These are phyloP conservation scores for Myrica gale DNA, from an alignment of 306 rosid species.

Conservation along the genomic window DNA sequence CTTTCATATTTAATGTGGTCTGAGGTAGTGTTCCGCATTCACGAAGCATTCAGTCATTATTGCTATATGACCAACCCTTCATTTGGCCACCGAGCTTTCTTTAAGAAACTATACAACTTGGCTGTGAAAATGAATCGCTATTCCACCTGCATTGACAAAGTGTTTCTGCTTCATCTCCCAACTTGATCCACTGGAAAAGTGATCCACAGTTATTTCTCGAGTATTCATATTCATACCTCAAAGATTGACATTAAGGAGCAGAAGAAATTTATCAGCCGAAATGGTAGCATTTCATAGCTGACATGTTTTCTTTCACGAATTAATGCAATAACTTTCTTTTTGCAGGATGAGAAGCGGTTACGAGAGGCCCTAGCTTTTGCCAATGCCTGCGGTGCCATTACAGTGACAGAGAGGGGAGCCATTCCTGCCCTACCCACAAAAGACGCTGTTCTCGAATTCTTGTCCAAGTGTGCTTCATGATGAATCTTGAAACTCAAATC, in stretches of 20 bases:
- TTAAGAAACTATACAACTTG: neutral
- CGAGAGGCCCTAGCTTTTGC: constrained; percentile 69
- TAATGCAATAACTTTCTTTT: neutral
- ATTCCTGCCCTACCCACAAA: constrained; percentile 82
- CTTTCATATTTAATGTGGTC: neutral
- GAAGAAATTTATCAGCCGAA: neutral
- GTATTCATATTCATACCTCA: too few species aligned
- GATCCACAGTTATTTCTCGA: neutral
- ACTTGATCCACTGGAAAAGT: neutral
- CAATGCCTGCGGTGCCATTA: constrained; percentile 78
- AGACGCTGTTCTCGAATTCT: constrained; percentile 54
- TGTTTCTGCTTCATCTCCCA: neutral
- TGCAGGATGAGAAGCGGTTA: constrained; percentile 62
- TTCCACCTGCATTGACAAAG: neutral
- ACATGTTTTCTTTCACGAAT: neutral
- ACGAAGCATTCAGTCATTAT: neutral
- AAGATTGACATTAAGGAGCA: neutral
- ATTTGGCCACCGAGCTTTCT: neutral
- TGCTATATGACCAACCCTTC: neutral
- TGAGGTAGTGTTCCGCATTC: neutral
- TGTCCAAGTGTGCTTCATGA: constrained; percentile 42
- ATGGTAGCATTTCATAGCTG: neutral
- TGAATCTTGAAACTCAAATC: neutral
- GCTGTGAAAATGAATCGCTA: neutral
- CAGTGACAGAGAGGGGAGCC: constrained; percentile 82